Conservation (phyloP, 768 basidiomycete genomes). For the Auriscalpium microsporum region DNA sequence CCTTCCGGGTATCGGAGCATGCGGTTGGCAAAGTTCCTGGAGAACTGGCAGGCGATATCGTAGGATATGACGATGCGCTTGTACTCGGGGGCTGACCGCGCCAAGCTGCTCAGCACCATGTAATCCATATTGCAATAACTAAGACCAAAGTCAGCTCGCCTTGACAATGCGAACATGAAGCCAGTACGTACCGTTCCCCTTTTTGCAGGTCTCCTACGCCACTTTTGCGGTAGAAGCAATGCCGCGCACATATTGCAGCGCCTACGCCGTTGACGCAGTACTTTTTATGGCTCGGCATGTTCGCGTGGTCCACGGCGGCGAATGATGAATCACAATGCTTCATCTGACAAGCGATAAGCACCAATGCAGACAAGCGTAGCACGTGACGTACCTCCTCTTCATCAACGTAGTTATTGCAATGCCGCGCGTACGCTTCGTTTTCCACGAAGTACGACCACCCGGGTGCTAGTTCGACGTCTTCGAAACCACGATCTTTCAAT, state of each 20-base stretch:
- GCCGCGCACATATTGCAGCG: slow-evolving; percentile 6
- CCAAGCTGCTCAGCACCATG: slow-evolving; percentile 5
- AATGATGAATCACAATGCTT: neutral
- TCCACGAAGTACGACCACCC: slow-evolving; percentile 3
- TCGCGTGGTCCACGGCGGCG: slow-evolving; percentile 2
- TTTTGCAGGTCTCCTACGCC: neutral
- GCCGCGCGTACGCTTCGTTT: neutral
- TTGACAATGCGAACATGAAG: too few relatives aligned
- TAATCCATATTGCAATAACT: slow-evolving; percentile 20
- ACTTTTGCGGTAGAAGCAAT: neutral
- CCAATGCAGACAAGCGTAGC: slow-evolving; percentile 11
- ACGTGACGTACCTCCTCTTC: slow-evolving; percentile 16
- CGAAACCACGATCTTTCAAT: neutral
- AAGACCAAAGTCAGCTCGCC: neutral
- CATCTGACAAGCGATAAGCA: neutral
- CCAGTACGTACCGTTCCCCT: neutral
- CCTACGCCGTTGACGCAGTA: slow-evolving; percentile 5
- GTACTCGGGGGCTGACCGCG: neutral
- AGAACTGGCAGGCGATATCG: slow-evolving; percentile 1
- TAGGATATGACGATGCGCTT: too few relatives aligned
- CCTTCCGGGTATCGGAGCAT: neutral
- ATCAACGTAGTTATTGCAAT: neutral
- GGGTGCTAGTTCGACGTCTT: neutral
- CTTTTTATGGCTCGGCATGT: neutral
- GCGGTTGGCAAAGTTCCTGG: neutral